Percentiles rank a stretch among this genome's conserved stretches.
Conservation (phyloP, 331 rosid species). For the Phaseolus coccineus region DNA sequence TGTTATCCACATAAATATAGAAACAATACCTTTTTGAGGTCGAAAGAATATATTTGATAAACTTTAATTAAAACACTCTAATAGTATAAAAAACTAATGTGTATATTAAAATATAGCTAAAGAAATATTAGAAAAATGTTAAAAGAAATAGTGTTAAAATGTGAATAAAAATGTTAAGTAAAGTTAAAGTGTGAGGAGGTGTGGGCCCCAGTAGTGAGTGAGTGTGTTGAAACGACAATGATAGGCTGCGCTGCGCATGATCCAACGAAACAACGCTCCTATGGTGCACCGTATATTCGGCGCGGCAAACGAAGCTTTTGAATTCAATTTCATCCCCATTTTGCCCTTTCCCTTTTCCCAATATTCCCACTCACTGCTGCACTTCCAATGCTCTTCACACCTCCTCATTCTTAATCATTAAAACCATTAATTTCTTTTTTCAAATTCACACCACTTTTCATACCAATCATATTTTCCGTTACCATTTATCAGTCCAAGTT, state of each 20-base stretch:
- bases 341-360: neutral
- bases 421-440: constrained; percentile 9
- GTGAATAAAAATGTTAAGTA: no score
- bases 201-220: neutral
- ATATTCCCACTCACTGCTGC: neutral
- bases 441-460: neutral
- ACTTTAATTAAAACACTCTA: no score
- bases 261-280: constrained; percentile 21
- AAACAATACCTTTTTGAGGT: no score
- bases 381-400: neutral
- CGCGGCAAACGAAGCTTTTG: constrained; percentile 38
- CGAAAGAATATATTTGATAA: no score
- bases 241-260: constrained; percentile 37
- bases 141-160: no score
- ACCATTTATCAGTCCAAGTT: neutral
- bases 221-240: neutral
- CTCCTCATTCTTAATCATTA: neutral
- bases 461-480: constrained; percentile 16
- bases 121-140: no score
- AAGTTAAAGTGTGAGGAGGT: no score
- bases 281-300: constrained; percentile 34
- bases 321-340: neutral
- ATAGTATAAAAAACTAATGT: no score
- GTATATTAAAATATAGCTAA: no score
- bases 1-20: no score